These are phyloP conservation scores for Beauveria asiatica DNA, from an alignment of 2,329 filamentous ascomycete species.

Conservation along the genomic window DNA sequence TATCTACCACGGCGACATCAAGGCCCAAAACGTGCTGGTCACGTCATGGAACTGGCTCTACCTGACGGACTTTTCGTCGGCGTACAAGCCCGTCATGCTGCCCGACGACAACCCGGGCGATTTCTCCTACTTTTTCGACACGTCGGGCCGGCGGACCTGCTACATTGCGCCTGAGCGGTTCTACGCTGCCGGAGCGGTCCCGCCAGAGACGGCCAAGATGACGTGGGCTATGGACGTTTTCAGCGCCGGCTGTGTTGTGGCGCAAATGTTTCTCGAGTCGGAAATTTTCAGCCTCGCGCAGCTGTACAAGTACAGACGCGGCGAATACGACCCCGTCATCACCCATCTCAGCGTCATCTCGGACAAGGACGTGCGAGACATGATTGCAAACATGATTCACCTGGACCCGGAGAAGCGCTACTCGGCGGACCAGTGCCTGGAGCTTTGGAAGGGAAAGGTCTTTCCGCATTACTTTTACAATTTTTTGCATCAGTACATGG, in stretches of 20 bases:
- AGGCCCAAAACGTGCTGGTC: conserved; percentile 92
- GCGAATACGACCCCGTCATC: conserved; percentile 82
- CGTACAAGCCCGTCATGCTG: conserved; percentile 87
- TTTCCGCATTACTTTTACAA: conserved; percentile 97
- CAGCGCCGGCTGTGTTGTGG: conserved; percentile 92
- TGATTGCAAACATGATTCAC: conserved; percentile 95
- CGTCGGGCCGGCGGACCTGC: conserved; percentile 81
- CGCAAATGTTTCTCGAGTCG: conserved; percentile 87
- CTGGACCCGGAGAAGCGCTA: conserved; percentile 86
- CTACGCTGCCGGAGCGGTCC: conserved; percentile 58
- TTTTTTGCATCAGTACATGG: conserved; percentile 97
- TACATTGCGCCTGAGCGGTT: conserved; percentile 95
- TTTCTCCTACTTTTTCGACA: conserved; percentile 97
- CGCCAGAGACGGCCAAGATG: conserved; percentile 50
- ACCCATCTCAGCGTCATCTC: conserved; percentile 78
- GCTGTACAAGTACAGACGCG: conserved; percentile 85
- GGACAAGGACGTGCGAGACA: conserved; percentile 75
- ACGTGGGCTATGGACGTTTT: conserved; percentile 99
- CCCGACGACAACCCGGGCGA: conserved; percentile 96
- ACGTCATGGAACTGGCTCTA: conserved; percentile 99
- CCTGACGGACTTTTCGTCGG: conserved; percentile 90
- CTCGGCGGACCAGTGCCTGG: conserved; percentile 86
- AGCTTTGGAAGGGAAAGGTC: conserved; percentile 84
- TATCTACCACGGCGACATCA: conserved; percentile 95
- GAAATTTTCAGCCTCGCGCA: conserved; percentile 98